phyloP scores from a whole-genome alignment of 75 land plant species.

The Cryptomeria japonica region DNA sequence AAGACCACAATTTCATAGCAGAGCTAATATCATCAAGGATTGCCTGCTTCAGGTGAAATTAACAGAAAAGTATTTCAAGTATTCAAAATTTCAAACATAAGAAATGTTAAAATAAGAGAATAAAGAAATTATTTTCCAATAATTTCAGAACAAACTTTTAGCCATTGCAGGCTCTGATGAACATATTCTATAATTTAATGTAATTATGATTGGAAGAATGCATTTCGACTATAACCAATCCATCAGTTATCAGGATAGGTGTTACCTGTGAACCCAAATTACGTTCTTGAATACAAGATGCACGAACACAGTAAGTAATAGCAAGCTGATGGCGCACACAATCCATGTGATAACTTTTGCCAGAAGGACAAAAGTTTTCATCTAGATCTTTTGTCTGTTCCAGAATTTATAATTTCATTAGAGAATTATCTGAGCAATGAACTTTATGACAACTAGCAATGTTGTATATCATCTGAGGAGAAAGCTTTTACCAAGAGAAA shows the following conservation, averaged over 20 bases:
- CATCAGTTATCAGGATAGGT: background rate
- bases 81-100: background rate
- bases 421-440: background rate
- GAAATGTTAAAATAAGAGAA: background rate
- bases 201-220: background rate
- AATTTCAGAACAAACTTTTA: background rate
- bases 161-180: background rate
- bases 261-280: slow-evolving; percentile 48
- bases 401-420: background rate
- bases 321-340: slow-evolving; percentile 51
- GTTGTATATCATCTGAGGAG: background rate
- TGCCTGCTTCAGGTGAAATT: background rate
- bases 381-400: slow-evolving; percentile 23
- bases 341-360: background rate
- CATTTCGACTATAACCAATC: background rate
- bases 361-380: slow-evolving; percentile 3
- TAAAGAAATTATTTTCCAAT: background rate
- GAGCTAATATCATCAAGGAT: slow-evolving; percentile 4
- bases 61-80: background rate
- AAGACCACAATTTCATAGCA: background rate
- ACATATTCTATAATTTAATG: background rate
- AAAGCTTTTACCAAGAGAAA: slow-evolving; percentile 48
- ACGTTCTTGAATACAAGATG: slow-evolving; percentile 64
- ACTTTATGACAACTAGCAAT: background rate
- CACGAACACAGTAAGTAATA: slow-evolving; percentile 55